Evolutionary conservation across 1,139 yeast species (phyloP), one percentile per base, ranked within the genome.

Genomic region (Sugiyamaella xylanicola): DNA sequence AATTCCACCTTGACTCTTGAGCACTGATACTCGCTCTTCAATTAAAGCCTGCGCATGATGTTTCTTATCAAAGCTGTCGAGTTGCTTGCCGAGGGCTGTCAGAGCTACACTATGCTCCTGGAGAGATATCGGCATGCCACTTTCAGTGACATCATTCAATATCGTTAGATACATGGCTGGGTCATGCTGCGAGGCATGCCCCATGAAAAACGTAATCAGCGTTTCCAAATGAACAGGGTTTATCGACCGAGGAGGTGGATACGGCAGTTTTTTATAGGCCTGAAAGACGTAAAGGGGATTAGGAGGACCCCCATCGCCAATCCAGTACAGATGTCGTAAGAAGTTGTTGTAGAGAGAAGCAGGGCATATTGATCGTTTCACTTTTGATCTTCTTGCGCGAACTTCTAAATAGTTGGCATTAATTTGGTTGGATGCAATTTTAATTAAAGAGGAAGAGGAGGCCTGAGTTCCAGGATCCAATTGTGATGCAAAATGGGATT

Each of bases 161-260:
- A 62, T 54, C 9, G 55, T 48, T 39, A 58, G 52, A 50, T 54
- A 61, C 39, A 59, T 53, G 17, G 29, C 47, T 1, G 56, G 51
- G 44, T 59, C 53, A 8, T 54, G 54, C 4, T 11, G 15, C 15
- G 48, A 41, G 9, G 48, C 49, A 8, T 37, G 27, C 17, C 57
- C 57, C 63, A 74, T 60, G 52, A 77, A 72, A 35, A 61, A 61
- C 1, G 63, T 56, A 20, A 80, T 56, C 36, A 81, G 69, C 8
- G 68, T 70, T 56, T 78, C 77, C 36, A 80, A 67, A 60, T 79
- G 78, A 8, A 64, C 59, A 3, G 74, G 70, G 3, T 65, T 57
- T 48, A 78, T 64, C 53, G 72, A 70, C 3, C 68, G 61, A 3
- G 77, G 74, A 17, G 61, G 55, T 9, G 63, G 63, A 42, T 55